A percentile compares a stretch with the other conserved stretches of the same genome.
Evolutionary conservation across 2,329 filamentous ascomycete genomes (phyloP).

Genomic region (Hypoxylon sp.): DNA sequence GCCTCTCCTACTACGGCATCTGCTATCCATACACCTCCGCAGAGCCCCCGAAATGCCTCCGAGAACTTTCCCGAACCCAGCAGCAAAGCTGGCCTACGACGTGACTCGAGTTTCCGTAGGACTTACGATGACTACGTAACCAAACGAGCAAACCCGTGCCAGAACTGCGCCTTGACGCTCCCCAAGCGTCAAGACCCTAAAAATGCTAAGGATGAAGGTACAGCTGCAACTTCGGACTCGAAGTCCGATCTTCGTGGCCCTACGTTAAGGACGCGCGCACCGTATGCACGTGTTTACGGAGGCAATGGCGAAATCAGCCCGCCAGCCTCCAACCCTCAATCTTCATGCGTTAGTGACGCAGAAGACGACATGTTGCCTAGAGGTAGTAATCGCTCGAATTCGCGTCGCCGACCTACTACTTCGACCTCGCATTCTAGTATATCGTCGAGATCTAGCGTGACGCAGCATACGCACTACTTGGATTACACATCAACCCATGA

Average conservation of each 20-base stretch:
- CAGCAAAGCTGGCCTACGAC: slow-evolving; percentile 52
- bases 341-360: slow-evolving; percentile 62
- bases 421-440: slow-evolving; percentile 65
- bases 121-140: slow-evolving; percentile 76
- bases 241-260: slow-evolving; percentile 61
- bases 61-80: slow-evolving; percentile 45
- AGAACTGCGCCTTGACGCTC: slow-evolving; percentile 75
- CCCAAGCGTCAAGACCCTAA: slow-evolving; percentile 60
- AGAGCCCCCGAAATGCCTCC: slow-evolving; percentile 62
- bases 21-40: slow-evolving; percentile 68
- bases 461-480: slow-evolving; percentile 72
- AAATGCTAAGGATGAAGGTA: slow-evolving; percentile 38
- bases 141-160: slow-evolving; percentile 72
- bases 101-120: slow-evolving; percentile 70
- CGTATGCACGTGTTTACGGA: slow-evolving; percentile 68
- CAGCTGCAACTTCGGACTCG: slow-evolving; percentile 36
- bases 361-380: slow-evolving; percentile 58
- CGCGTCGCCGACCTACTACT: slow-evolving; percentile 58
- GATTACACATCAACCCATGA: slow-evolving; percentile 78
- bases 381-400: slow-evolving; percentile 47
- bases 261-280: slow-evolving; percentile 70
- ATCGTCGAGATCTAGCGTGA: slow-evolving; percentile 61
- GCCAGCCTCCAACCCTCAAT: slow-evolving; percentile 62
- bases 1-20: slow-evolving; percentile 52
- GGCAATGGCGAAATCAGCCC: slow-evolving; percentile 61